Conservation (phyloP, 1,284 basidiomycete species). For the Boletus coffeatus region DNA sequence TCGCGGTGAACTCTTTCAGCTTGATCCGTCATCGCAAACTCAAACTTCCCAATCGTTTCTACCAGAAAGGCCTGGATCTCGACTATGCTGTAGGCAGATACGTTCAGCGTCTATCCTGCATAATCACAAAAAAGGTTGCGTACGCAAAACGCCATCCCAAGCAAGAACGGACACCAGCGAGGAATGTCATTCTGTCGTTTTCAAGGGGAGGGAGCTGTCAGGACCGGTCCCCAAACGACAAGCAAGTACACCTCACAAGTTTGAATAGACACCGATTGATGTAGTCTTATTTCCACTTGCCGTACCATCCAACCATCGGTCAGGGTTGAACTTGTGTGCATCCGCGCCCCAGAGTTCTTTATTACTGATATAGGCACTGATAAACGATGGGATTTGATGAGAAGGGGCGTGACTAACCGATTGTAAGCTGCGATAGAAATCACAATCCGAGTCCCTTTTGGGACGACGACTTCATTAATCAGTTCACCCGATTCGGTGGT, state of each 20-base stretch:
- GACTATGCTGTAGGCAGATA: conserved; percentile 28
- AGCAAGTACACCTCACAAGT: conserved; percentile 38
- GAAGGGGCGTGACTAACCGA: conserved; percentile 20
- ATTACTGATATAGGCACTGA: conserved; percentile 27
- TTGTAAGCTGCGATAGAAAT: conserved; percentile 35
- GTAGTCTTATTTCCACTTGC: conserved; percentile 31
- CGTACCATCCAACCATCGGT: conserved; percentile 40
- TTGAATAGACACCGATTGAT: conserved; percentile 44
- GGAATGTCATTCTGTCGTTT: conserved; percentile 37
- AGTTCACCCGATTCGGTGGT: conserved; percentile 31
- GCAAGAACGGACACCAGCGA: conserved; percentile 38
- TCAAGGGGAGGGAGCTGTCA: not conserved
- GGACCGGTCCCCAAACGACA: not conserved
- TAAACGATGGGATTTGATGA: not conserved
- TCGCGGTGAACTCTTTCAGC: conserved; percentile 36
- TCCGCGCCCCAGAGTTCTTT: conserved; percentile 46
- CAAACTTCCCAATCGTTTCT: conserved; percentile 43
- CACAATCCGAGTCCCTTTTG: conserved; percentile 31
- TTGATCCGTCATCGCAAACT: conserved; percentile 38
- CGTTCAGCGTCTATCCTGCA: not conserved
- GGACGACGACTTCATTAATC: conserved; percentile 32
- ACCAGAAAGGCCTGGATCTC: conserved; percentile 49
- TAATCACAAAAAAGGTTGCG: not conserved
- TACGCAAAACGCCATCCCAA: conserved; percentile 47
- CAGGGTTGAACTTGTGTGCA: conserved; percentile 45